Conservation (phyloP, 148 eudicot genomes). For the Silene uniflora region DNA sequence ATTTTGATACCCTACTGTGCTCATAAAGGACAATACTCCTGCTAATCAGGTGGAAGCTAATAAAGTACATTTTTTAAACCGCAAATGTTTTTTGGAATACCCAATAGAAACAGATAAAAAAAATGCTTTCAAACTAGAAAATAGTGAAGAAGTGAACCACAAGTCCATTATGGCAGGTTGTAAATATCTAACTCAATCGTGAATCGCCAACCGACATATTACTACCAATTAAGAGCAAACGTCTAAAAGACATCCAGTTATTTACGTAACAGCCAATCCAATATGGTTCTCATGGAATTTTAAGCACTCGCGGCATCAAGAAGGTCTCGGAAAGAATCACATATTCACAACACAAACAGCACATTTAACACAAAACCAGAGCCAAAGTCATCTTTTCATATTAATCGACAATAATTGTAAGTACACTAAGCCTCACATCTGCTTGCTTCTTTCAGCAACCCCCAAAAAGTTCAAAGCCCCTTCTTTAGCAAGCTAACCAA, state of each 20-base stretch:
- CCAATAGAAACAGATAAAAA: not conserved
- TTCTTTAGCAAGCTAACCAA: not conserved
- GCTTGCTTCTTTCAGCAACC: not conserved
- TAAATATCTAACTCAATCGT: constrained; percentile 1
- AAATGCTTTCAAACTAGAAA: not conserved
- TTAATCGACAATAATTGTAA: not conserved
- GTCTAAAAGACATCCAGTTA: not conserved
- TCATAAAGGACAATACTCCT: not conserved
- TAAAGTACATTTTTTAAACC: constrained; percentile 8
- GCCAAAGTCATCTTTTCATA: not conserved
- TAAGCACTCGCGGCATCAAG: not conserved
- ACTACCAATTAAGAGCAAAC: not conserved
- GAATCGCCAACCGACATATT: not conserved
- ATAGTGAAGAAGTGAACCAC: not conserved
- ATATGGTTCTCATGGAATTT: not conserved
- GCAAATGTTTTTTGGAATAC: not conserved
- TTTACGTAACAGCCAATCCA: not conserved
- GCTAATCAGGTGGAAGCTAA: not conserved
- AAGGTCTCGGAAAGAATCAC: constrained; percentile 7
- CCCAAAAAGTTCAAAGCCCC: not conserved
- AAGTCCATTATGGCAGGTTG: not conserved
- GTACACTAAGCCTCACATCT: constrained; percentile 7
- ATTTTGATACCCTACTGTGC: not conserved
- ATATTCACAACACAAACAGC: not conserved
- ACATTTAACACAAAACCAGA: not conserved